Base-by-base conservation (phyloP, 345 rosid genomes). In the Trapa bicornis region DNA sequence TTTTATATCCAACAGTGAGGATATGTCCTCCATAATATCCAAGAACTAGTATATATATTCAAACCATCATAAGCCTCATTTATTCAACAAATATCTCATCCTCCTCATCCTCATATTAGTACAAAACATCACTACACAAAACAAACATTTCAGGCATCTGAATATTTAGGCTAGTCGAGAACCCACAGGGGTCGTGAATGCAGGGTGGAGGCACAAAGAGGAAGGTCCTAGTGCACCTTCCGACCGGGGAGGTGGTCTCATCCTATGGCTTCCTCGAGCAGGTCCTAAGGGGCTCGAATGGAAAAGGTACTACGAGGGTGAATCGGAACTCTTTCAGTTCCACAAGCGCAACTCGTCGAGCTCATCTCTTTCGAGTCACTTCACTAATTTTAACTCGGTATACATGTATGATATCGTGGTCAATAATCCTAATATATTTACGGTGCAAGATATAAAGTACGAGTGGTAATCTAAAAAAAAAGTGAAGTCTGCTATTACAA, bases 391-490 rank as follows among this genome's bases (percentile, higher is more conserved):
- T 77, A 80, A 67, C 73, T 85, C 96, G 70, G 29, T 22, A 22
- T 68, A 92, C 79, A 92, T 92, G 98, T 89, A 82, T 62, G 98
- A 89, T 68, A 80, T 92, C n/a, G 98, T 92, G 65, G 65, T 92
- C 48, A 92, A 92, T 81, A 82, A 86, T 74, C 96, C 93, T 43
- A 84, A 86, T 66, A 43, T 87, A 75, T 92, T 92, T 87, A 91
- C 83, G 56, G 98, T 89, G 65, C 77, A 86, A 1, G 93, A 75
- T 68, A 69, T 86, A 68, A 71, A 5, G 29, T 22, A 22, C 29
- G 29, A 22, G 29, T 22, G 29, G 29, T 22, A 22, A 22, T 22
- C 29, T 22, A 22, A 22, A 22, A 22, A 22, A 22, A 22, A 22
- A 22, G 29, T 22, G 29, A 22, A 22, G 29, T 22, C 0, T 22